Evolutionary conservation across 805 yeast species (phyloP), one percentile per base, ranked within the genome.

Genomic region (Wickerhamiella dianesei): DNA sequence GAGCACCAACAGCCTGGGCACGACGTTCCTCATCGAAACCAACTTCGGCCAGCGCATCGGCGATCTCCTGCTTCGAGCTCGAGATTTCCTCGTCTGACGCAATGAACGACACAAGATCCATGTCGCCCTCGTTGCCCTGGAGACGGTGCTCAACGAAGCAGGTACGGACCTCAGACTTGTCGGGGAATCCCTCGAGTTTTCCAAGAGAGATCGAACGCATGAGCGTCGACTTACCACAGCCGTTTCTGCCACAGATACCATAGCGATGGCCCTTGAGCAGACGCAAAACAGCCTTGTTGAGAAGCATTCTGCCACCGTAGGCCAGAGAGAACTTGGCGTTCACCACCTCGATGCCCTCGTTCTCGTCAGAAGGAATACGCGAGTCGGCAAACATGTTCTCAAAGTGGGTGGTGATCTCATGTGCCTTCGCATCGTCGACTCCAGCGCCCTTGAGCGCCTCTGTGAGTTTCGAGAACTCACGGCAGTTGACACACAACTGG

Each of bases 201-300:
- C 97, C 97, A 61, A 86, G 85, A 47, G 95, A 86, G 59, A 89
- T 92, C 25, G 97, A 81, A 66, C 97, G 78, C 97, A 89, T 87
- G 59, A 89, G 73, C 14, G 98, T 89, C 13, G 96, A 87, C 67
- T 89, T 89, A 71, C 98, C 98, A 50, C 96, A 96, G 75, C 98
- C 98, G 64, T 89, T 89, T 69, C 96, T 75, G 63, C 98, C 98
- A 73, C 96, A 86, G 51, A 89, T 74, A 72, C 98, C 98, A 62
- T 89, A 89, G 67, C 98, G 77, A 68, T 85, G 96, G 59, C 97
- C 97, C 69, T 88, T 86, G 57, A 84, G 71, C 52, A 89, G 74
- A 61, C 95, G 77, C 63, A 89, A 70, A 51, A 75, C 83, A 42
- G 98, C 87, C 70, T 92, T 92, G 74, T 88, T 89, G 57, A 89